These are phyloP conservation scores for Pseudomicrostroma phylloplanum DNA, from an alignment of 1,284 basidiomycete genomes.

Conservation along the genomic window DNA sequence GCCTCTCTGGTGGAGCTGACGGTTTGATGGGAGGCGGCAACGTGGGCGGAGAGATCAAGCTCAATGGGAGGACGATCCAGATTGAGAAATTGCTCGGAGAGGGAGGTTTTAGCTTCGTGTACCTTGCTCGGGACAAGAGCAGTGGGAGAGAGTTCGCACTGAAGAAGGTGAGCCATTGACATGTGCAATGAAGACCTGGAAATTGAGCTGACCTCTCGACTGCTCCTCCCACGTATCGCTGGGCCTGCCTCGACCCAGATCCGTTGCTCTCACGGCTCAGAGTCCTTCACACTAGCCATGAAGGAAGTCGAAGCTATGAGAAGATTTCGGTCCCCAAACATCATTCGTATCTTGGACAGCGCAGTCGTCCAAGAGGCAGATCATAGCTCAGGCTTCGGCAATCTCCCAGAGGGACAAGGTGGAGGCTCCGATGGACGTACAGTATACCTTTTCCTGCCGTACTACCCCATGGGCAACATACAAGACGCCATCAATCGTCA, in stretches of 20 bases:
- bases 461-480: conserved; percentile 76
- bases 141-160: conserved; percentile 45
- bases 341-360: conserved; percentile 47
- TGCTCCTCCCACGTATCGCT: neutral
- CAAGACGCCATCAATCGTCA: conserved; percentile 90
- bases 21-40: neutral
- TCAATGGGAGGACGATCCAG: conserved; percentile 43
- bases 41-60: conserved; percentile 21
- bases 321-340: conserved; percentile 46
- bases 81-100: conserved; percentile 43
- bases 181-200: neutral
- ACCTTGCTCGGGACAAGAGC: conserved; percentile 40
- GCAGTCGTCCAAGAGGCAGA: conserved; percentile 44
- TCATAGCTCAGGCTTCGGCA: conserved; percentile 26
- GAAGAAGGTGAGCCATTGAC: conserved; percentile 34
- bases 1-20: no score
- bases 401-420: conserved; percentile 24
- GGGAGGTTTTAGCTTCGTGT: conserved; percentile 42
- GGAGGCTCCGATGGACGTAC: conserved; percentile 31
- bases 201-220: neutral
- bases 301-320: conserved; percentile 50
- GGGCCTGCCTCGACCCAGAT: conserved; percentile 23
- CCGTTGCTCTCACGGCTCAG: conserved; percentile 43
- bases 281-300: conserved; percentile 45
- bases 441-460: conserved; percentile 64